Evolutionary conservation across 345 rosid genomes (phyloP).

Genomic region (Cardamine occulta): DNA sequence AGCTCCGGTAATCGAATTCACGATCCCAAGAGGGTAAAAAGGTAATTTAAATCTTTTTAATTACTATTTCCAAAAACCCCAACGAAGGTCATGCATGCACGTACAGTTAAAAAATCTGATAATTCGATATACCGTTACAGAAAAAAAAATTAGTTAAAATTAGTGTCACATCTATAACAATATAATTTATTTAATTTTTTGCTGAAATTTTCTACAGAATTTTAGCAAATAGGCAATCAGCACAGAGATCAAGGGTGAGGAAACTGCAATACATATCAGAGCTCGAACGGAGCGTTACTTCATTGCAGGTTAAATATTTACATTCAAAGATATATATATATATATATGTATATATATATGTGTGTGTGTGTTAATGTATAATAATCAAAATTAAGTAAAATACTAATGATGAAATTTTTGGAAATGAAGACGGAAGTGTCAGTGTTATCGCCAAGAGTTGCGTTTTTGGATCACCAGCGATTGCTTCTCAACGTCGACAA

Average conservation of each 20-base stretch:
- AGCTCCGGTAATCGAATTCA: constrained; percentile 50
- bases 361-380: background rate
- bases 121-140: constrained; percentile 43
- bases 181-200: constrained; percentile 7
- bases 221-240: constrained; percentile 91
- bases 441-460: constrained; percentile 86
- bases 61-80: constrained; percentile 59
- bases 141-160: constrained; percentile 64
- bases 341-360: background rate
- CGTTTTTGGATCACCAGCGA: constrained; percentile 86
- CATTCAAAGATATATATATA: background rate
- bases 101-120: constrained; percentile 71
- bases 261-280: constrained; percentile 93
- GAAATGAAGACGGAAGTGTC: constrained; percentile 77
- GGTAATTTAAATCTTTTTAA: constrained; percentile 47
- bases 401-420: constrained; percentile 32
- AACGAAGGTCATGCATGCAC: constrained; percentile 52
- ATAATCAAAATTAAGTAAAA: constrained; percentile 31
- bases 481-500: constrained; percentile 86
- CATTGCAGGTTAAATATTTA: constrained; percentile 63
- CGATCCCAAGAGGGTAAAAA: constrained; percentile 91
- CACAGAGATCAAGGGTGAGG: constrained; percentile 92
- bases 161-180: constrained; percentile 68
- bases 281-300: constrained; percentile 86
- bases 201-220: constrained; percentile 38